These are phyloP conservation scores for Tetraselmis chui DNA, from an alignment of 139 green algal genomes.

Conservation along the genomic window DNA sequence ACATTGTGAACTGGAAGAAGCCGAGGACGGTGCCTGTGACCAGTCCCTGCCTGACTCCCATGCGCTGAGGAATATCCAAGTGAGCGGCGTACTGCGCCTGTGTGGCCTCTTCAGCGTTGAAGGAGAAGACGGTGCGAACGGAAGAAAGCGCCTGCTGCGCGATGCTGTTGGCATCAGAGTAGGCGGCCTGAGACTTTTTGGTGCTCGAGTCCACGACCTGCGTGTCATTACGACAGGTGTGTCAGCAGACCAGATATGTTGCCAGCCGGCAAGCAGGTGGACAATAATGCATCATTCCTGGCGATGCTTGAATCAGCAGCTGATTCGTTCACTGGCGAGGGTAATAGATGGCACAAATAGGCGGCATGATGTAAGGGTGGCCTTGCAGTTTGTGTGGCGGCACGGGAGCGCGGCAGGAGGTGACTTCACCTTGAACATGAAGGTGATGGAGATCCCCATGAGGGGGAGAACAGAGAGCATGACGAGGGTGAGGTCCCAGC, in stretches of 20 bases:
- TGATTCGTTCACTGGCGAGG: no score
- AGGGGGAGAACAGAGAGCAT: constrained; percentile 59
- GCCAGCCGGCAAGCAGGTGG: no score
- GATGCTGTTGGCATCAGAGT: constrained; percentile 46
- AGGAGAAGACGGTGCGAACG: constrained; percentile 68
- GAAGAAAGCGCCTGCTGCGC: constrained; percentile 55
- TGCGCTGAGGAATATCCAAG: constrained; percentile 27
- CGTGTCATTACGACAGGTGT: neutral
- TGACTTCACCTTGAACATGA: constrained; percentile 13
- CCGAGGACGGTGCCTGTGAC: constrained; percentile 36
- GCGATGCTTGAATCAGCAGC: no score
- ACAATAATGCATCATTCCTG: no score
- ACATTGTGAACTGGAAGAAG: constrained; percentile 33
- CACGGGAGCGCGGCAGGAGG: no score
- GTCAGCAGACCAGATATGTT: no score
- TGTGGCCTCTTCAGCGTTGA: constrained; percentile 47
- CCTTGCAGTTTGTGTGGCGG: neutral
- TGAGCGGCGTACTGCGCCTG: constrained; percentile 36
- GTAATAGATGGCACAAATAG: no score
- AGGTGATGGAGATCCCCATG: constrained; percentile 38
- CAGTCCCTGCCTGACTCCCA: constrained; percentile 29
- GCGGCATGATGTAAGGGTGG: no score
- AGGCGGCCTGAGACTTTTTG: neutral
- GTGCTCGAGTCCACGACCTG: neutral
- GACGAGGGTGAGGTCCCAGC: constrained; percentile 77